Evolutionary conservation across 176 grass and related monocot species (phyloP), one percentile per base, ranked within the genome.

Genomic region (Alopecurus myosuroides): DNA sequence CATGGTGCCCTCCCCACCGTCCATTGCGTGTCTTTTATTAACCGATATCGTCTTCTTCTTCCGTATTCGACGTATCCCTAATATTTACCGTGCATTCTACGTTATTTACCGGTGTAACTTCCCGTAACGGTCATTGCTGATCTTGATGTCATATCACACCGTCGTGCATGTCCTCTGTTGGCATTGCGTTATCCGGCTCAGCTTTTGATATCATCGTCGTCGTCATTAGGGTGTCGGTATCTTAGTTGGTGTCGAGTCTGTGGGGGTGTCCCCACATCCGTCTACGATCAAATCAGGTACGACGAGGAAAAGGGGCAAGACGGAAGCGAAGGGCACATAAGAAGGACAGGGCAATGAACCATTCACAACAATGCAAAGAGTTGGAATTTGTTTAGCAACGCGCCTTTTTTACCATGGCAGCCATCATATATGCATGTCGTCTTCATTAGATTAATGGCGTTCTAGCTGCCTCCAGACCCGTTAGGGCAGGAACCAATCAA

Each of bases 71-170:
- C 19, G 9, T 69, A 69, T 0, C 9, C 9, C 2, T 37, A 2
- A 7, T 35, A 2, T 18, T 19, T 2, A 17, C 17, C 18, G 1
- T 20, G 0, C 1, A 0, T 20, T 51, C 0, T 22, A 22, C 2
- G 1, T 9, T 11, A 2, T 22, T 9, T 14, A 55, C 20, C 20
- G 11, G 6, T 4, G 9, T 60, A 25, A 26, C 52, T 6, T 57
- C 23, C 3, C 1, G 56, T 29, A 60, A 28, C 56, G 11, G 56
- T 6, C 1, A 2, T 1, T 1, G 25, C 11, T 60, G 11, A 6
- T 14, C 23, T 26, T 1, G 23, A 6, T 29, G 4, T 6, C 4
- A 28, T 28, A 25, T 1, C 22, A 60, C 10, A 11, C 5, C 4
- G 0, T 10, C 13, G 13, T 26, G 15, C 12, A 0, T 15, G 6